These are phyloP conservation scores for Jaminaea rosea DNA, from an alignment of 1,284 basidiomycete species.

Conservation along the genomic window DNA sequence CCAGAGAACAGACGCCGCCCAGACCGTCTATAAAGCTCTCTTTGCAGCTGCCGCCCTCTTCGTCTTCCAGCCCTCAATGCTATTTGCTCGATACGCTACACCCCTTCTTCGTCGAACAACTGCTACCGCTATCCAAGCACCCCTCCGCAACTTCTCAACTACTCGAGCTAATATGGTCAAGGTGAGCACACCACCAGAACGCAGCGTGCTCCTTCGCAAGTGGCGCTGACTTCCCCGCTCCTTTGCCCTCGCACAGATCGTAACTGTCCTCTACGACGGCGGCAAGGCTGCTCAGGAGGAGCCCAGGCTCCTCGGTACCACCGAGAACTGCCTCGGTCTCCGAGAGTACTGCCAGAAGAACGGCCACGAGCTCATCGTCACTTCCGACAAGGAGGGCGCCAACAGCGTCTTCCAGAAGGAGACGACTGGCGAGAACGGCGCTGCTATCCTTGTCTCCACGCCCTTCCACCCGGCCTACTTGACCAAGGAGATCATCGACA, in stretches of 20 bases:
- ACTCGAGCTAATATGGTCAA: background rate
- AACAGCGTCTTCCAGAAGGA: conserved; percentile 80
- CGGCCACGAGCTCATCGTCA: conserved; percentile 63
- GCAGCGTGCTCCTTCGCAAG: background rate
- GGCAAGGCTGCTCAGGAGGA: conserved; percentile 70
- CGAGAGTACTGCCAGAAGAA: conserved; percentile 51
- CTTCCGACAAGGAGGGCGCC: conserved; percentile 77
- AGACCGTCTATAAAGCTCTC: too few species aligned
- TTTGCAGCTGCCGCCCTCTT: too few species aligned
- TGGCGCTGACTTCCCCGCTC: background rate
- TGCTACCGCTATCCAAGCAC: conserved; percentile 2
- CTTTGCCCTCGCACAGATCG: conserved; percentile 53
- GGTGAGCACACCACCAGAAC: background rate
- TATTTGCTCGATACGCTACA: background rate
- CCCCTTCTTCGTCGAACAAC: background rate
- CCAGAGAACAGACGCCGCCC: too few species aligned
- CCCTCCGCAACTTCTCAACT: background rate
- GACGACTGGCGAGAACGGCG: conserved; percentile 61
- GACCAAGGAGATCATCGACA: conserved; percentile 64
- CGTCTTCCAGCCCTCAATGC: background rate
- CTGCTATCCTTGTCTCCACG: conserved; percentile 60
- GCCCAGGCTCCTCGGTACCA: conserved; percentile 75
- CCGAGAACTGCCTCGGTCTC: conserved; percentile 62
- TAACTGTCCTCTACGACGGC: conserved; percentile 64
- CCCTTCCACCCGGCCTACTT: conserved; percentile 77